Conservation (phyloP, 169 alveolate genomes). For the Plasmodium adleri region DNA sequence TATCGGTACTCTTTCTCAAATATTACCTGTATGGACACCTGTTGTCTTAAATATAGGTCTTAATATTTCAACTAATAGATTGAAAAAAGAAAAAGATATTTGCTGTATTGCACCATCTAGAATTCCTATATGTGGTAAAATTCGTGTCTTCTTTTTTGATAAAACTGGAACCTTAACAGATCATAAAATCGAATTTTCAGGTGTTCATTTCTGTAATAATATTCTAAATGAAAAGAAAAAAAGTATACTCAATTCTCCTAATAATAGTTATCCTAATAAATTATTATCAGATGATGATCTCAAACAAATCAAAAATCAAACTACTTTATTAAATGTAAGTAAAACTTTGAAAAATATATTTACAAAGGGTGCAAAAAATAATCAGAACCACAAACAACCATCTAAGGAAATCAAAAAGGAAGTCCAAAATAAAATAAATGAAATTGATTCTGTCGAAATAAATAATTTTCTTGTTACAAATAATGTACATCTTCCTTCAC, state of each 20-base stretch:
- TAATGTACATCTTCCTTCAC: too few relatives aligned
- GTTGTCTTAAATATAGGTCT: slow-evolving; percentile 95
- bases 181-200: slow-evolving; percentile 91
- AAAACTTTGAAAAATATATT: too few relatives aligned
- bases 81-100: slow-evolving; percentile 89
- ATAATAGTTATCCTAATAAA: not conserved
- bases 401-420: too few relatives aligned
- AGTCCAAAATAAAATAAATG: too few relatives aligned
- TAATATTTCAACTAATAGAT: slow-evolving; percentile 93
- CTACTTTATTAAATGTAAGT: too few relatives aligned
- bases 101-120: slow-evolving; percentile 96
- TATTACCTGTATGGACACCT: slow-evolving; percentile 96
- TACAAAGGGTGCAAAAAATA: not conserved
- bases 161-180: slow-evolving; percentile 98
- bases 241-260: not conserved
- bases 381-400: not conserved
- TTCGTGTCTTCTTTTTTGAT: slow-evolving; percentile 95
- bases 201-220: slow-evolving; percentile 77
- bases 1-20: slow-evolving; percentile 88
- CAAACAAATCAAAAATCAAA: not conserved
- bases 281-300: too few relatives aligned
- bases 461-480: too few relatives aligned
- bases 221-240: slow-evolving; percentile 30
- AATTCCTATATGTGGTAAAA: slow-evolving; percentile 97
- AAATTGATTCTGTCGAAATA: too few relatives aligned